phyloP scores from a whole-genome alignment of 345 rosid species.

The Orychophragmus violaceus region DNA sequence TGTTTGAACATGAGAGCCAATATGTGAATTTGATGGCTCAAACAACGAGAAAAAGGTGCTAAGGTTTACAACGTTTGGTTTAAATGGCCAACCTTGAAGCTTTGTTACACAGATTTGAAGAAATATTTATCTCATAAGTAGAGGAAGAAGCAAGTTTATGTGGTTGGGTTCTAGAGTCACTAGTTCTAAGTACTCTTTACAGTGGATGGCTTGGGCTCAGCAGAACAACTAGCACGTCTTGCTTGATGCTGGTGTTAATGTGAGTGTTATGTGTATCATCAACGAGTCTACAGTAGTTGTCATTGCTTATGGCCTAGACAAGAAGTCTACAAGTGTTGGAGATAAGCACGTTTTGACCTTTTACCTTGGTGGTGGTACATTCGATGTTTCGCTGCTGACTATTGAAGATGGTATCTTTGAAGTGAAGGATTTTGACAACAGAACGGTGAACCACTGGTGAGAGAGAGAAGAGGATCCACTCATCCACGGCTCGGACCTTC shows the following conservation, averaged over 20 bases:
- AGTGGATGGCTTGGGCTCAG: constrained; percentile 87
- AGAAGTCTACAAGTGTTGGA: no score
- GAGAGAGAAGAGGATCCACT: no score
- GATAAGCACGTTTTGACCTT: no score
- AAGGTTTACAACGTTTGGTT: constrained; percentile 73
- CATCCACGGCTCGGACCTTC: no score
- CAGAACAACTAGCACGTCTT: constrained; percentile 81
- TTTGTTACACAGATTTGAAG: constrained; percentile 68
- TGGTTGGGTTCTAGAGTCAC: constrained; percentile 71
- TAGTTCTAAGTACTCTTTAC: constrained; percentile 81
- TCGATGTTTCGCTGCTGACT: no score
- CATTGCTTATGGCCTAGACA: no score
- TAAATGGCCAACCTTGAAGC: constrained; percentile 78
- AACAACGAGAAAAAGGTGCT: constrained; percentile 65
- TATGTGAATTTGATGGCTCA: constrained; percentile 85
- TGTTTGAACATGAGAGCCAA: constrained; percentile 93
- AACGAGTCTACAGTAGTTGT: no score
- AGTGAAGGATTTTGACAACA: no score
- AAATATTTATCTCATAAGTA: constrained; percentile 61
- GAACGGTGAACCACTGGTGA: no score
- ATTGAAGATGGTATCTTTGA: no score
- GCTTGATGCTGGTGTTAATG: constrained; percentile 87
- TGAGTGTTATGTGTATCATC: no score
- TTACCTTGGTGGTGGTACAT: no score
- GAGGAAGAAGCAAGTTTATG: constrained; percentile 63